Conservation (phyloP, 768 basidiomycete genomes). For the Boletellus sp. region DNA sequence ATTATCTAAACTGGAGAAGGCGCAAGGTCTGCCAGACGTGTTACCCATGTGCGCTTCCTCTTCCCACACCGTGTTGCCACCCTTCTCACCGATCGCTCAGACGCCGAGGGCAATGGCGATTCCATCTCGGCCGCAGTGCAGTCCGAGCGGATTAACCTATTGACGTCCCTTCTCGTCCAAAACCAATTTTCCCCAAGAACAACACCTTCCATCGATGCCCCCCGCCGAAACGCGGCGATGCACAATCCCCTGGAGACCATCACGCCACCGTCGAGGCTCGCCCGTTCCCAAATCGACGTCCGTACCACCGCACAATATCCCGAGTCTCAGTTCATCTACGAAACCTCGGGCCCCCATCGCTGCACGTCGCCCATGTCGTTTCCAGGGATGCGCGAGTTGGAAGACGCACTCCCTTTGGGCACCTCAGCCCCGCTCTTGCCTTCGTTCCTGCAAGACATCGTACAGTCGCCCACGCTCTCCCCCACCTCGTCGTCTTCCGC, state of each 20-base stretch:
- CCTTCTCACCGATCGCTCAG: conserved; percentile 34
- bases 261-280: conserved; percentile 33
- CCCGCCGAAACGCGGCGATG: conserved; percentile 45
- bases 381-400: conserved; percentile 27
- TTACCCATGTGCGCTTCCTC: conserved; percentile 61
- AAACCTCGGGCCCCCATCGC: conserved; percentile 50
- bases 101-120: conserved; percentile 86
- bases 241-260: conserved; percentile 42
- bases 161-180: conserved; percentile 69
- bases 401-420: conserved; percentile 20
- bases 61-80: conserved; percentile 6
- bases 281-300: conserved; percentile 48
- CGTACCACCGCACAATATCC: conserved; percentile 42
- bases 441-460: conserved; percentile 72
- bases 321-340: conserved; percentile 59
- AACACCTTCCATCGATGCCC: conserved; percentile 14
- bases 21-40: conserved; percentile 90
- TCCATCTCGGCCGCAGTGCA: conserved; percentile 83
- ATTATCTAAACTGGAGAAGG: conserved; percentile 84
- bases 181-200: conserved; percentile 37
- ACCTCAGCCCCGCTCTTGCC: conserved; percentile 60
- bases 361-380: conserved; percentile 41
- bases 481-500: conserved; percentile 64
- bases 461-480: conserved; percentile 63
- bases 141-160: conserved; percentile 76